A percentile compares a stretch with the other conserved stretches of the same genome.
These are phyloP conservation scores for Annulohypoxylon maeteangense DNA, from an alignment of 495 filamentous ascomycete genomes.

Conservation along the genomic window DNA sequence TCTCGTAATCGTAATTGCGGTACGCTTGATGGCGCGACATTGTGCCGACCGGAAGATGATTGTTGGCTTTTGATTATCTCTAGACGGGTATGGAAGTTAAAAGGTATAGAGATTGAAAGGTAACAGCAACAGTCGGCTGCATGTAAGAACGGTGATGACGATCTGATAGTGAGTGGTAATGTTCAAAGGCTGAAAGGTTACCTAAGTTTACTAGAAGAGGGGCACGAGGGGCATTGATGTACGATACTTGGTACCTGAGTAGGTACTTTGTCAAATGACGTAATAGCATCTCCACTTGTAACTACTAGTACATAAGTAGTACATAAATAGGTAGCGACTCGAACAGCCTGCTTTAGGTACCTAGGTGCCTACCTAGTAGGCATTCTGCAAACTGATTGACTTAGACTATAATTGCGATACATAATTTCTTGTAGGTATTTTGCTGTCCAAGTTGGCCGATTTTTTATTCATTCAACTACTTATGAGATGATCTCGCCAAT, in stretches of 20 bases:
- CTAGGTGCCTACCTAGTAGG: no score
- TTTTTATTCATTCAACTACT: neutral
- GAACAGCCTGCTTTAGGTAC: no score
- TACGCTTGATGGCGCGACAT: slow-evolving; percentile 74
- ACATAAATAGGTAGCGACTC: no score
- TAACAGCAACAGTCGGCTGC: neutral
- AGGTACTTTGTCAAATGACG: neutral
- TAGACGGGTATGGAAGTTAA: neutral
- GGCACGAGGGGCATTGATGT: slow-evolving; percentile 14
- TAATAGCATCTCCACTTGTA: neutral
- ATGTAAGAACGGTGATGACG: neutral
- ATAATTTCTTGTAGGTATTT: neutral
- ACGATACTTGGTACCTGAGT: neutral
- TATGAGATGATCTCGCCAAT: neutral
- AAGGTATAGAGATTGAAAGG: neutral
- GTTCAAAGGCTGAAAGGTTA: neutral
- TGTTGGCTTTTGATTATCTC: neutral
- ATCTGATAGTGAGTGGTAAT: neutral
- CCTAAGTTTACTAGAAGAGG: neutral
- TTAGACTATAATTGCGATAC: neutral
- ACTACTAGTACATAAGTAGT: neutral
- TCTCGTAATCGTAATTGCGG: slow-evolving; percentile 68
- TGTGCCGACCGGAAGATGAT: slow-evolving; percentile 12
- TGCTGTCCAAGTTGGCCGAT: neutral
- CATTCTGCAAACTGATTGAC: no score